phyloP scores from a whole-genome alignment of 176 grass and related monocot genomes.

The Musa beccarii region DNA sequence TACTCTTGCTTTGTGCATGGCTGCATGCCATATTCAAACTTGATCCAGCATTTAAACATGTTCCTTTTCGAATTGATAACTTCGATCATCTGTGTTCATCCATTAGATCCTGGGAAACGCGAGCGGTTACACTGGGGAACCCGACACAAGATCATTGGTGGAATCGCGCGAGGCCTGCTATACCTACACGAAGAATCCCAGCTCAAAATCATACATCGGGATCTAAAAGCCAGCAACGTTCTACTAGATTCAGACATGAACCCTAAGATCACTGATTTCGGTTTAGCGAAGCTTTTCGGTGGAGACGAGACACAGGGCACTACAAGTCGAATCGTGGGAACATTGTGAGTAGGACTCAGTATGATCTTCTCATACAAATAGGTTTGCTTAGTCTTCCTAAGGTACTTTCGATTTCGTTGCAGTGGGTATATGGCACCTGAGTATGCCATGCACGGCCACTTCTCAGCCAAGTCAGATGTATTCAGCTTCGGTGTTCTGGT shows the following conservation, averaged over 20 bases:
- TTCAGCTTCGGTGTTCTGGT: constrained; percentile 44
- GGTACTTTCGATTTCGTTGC: neutral
- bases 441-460: neutral
- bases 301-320: neutral
- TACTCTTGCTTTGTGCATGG: too few species aligned
- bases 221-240: constrained; percentile 19
- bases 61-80: neutral
- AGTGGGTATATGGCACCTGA: constrained; percentile 43
- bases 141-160: constrained; percentile 20
- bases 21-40: too few species aligned
- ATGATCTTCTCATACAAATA: neutral
- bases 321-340: constrained; percentile 19
- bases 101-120: constrained; percentile 22
- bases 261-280: constrained; percentile 38
- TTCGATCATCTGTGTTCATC: neutral
- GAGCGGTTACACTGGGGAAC: constrained; percentile 16
- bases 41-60: neutral
- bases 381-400: neutral
- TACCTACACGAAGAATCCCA: constrained; percentile 37
- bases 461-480: constrained; percentile 39
- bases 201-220: constrained; percentile 24
- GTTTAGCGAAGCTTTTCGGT: constrained; percentile 29
- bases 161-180: constrained; percentile 21
- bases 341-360: constrained; percentile 19
- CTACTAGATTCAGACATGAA: constrained; percentile 10